Evolutionary conservation across 345 rosid genomes (phyloP).

Genomic region (Eutrema japonicum): DNA sequence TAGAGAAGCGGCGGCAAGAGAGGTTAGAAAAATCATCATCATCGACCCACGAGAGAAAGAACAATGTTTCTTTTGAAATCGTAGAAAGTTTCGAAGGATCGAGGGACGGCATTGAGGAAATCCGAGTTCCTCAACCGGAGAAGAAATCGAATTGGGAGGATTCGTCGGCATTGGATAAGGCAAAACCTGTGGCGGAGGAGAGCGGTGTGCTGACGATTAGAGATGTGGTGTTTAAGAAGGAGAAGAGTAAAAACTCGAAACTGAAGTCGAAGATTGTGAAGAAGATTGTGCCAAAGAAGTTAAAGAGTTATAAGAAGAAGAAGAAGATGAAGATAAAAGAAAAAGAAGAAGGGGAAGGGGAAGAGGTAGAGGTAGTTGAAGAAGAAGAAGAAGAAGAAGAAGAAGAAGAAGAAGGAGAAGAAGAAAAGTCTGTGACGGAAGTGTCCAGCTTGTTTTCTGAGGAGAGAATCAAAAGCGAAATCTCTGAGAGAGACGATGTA

Average conservation of each 20-base stretch:
- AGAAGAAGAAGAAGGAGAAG: no score
- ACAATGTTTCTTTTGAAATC: no score
- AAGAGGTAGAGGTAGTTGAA: conserved; percentile 22
- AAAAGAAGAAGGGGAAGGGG: conserved; percentile 11
- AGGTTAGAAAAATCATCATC: no score
- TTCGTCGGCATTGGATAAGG: neutral
- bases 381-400: no score
- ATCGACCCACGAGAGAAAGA: no score
- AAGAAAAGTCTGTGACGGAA: conserved; percentile 36
- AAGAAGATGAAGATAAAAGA: conserved; percentile 35
- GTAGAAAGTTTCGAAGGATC: no score
- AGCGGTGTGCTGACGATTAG: conserved; percentile 25
- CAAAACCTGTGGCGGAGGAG: conserved; percentile 28
- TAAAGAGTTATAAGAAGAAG: conserved; percentile 50
- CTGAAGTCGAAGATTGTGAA: conserved; percentile 54
- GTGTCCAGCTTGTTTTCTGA: conserved; percentile 31
- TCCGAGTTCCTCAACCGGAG: neutral
- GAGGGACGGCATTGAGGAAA: no score
- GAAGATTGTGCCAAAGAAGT: conserved; percentile 67
- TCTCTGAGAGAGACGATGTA: conserved; percentile 29
- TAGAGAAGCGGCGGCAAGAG: no score
- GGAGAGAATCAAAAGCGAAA: conserved; percentile 13
- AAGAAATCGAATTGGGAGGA: neutral
- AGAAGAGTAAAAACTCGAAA: conserved; percentile 41
- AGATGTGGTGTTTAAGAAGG: conserved; percentile 31